Conservation (phyloP, 140 eudicot species). For the Senecio squalidus region DNA sequence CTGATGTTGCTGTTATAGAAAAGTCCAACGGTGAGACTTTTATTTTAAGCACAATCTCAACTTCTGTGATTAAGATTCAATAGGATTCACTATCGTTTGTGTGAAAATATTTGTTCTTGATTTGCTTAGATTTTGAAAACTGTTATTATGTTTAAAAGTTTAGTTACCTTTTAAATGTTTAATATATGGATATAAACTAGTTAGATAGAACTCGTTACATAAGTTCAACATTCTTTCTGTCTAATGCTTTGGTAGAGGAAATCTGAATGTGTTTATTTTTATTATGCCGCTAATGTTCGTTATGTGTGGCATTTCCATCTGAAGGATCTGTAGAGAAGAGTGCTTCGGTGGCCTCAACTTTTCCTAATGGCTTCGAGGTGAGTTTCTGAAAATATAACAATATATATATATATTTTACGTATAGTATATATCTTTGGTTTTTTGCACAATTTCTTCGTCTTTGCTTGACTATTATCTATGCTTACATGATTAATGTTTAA, state of each 20-base stretch:
- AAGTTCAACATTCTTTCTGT: constrained; percentile 1
- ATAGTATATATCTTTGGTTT: not conserved
- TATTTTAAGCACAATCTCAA: not conserved
- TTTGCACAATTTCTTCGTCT: not conserved
- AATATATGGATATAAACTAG: not conserved
- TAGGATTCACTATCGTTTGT: too few species aligned
- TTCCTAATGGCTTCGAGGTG: constrained; percentile 86
- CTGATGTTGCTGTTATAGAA: constrained; percentile 47
- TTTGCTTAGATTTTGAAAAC: not conserved
- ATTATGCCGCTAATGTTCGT: not conserved
- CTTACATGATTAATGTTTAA: constrained; percentile 11
- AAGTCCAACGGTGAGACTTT: constrained; percentile 59
- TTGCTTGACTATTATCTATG: not conserved
- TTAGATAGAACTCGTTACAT: constrained; percentile 3
- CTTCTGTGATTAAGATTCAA: not conserved
- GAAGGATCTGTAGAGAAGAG: constrained; percentile 44
- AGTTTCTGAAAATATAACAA: not conserved
- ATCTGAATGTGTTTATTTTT: not conserved
- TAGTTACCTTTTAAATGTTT: not conserved
- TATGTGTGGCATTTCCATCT: constrained; percentile 15
- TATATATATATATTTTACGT: not conserved
- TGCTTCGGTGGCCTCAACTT: constrained; percentile 31
- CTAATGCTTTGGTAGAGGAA: not conserved
- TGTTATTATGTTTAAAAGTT: not conserved
- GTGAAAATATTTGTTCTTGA: too few species aligned